Evolutionary conservation across 768 basidiomycete species (phyloP).

Genomic region (Omphalotus guepiniiformis): DNA sequence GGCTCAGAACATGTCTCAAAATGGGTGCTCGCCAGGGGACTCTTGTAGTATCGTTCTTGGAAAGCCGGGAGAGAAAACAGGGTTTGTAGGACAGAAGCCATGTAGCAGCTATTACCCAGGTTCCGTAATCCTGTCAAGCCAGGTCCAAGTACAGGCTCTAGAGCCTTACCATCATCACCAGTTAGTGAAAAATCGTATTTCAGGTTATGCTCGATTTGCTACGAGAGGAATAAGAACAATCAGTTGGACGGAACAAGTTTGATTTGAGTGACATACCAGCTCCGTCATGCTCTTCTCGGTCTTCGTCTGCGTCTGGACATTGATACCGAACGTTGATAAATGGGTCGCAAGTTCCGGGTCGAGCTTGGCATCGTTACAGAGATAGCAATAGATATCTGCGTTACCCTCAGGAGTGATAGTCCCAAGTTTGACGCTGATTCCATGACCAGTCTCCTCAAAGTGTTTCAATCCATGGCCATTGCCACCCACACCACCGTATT

Average conservation of each 20-base stretch:
- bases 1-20: conserved; percentile 55
- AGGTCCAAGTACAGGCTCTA: conserved; percentile 85
- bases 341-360: conserved; percentile 76
- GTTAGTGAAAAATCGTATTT: conserved; percentile 92
- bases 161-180: conserved; percentile 77
- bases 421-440: conserved; percentile 87
- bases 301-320: conserved; percentile 75
- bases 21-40: conserved; percentile 36
- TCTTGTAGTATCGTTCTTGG: conserved; percentile 59
- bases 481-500: conserved; percentile 76
- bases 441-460: conserved; percentile 66
- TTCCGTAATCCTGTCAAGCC: conserved; percentile 88
- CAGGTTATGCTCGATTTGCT: conserved; percentile 97
- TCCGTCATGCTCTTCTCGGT: conserved; percentile 98
- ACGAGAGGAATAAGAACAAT: background rate
- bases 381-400: conserved; percentile 93
- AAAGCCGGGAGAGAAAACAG: conserved; percentile 81
- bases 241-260: background rate
- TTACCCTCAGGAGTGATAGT: conserved; percentile 94
- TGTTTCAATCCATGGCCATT: conserved; percentile 89
- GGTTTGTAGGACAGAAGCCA: conserved; percentile 89
- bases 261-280: conserved; percentile 61
- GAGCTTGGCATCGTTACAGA: conserved; percentile 76
- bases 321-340: conserved; percentile 82
- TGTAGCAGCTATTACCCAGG: conserved; percentile 97